Percentiles rank a stretch among this genome's conserved stretches.
Conservation (phyloP, 176 grass and related monocot species). For the Cymbopogon citratus region DNA sequence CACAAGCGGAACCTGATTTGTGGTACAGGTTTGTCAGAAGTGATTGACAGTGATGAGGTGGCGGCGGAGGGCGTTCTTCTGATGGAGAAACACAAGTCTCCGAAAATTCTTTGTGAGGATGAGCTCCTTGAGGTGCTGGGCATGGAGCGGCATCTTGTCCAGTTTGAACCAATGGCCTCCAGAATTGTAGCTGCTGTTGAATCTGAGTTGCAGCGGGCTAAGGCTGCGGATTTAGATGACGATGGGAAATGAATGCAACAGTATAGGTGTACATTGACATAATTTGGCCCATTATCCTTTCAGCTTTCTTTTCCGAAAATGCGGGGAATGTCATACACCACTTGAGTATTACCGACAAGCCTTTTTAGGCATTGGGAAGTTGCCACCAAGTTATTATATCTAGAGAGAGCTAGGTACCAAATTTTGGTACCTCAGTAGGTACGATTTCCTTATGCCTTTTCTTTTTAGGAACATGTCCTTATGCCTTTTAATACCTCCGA, state of each 20-base stretch:
- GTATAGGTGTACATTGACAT: not conserved
- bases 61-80: constrained; percentile 48
- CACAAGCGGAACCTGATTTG: not conserved
- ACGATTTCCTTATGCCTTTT: no score
- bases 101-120: constrained; percentile 56
- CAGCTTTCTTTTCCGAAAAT: not conserved
- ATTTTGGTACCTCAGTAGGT: no score
- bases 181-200: constrained; percentile 21
- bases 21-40: not conserved
- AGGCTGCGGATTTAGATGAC: not conserved
- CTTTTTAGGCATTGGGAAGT: no score
- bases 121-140: constrained; percentile 58
- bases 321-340: no score
- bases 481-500: no score
- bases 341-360: no score
- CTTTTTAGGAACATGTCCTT: no score
- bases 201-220: not conserved
- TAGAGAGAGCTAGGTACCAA: no score
- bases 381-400: no score
- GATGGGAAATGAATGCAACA: not conserved
- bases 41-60: not conserved
- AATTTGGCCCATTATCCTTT: not conserved
- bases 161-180: constrained; percentile 37
- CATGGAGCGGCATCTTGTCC: constrained; percentile 42
- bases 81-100: constrained; percentile 62